Evolutionary conservation across 2,329 filamentous ascomycete genomes (phyloP), one percentile per base, ranked within the genome.

Genomic region (Cadophora sp.): DNA sequence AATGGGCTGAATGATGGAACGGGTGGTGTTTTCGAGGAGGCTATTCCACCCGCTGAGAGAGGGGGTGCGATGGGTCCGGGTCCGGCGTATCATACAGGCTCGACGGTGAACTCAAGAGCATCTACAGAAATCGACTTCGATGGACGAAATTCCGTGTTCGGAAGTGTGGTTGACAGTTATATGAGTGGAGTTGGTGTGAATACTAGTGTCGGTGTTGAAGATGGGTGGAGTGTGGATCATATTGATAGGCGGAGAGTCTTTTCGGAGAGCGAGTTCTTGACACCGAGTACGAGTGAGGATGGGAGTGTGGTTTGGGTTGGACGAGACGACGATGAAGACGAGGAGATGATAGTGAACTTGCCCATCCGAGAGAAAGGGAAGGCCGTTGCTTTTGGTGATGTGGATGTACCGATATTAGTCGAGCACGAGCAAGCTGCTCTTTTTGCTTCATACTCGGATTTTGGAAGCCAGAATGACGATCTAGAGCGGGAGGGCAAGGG

Each of bases 1-100:
- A 89, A 86, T 4, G 89, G 85, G 1, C 77, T 82, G 34, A 82
- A 86, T 60, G 85, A 87, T 65, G 85, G 79, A 0, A 81, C 79
- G 0, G 85, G 84, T 2, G 83, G 81, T 16, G 83, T 86, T 1
- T 87, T 82, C 71, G 77, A 76, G 0, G 79, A 81, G 9, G 37
- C 66, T 0, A 72, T 78, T 1, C 79, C 79, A 0, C 76, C 77
- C 9, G 75, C 78, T 0, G 76, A 76, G 14, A 74, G 75, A 3
- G 77, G 77, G 1, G 77, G 76, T 3, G 78, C 79, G 0, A 76
- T 74, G 2, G 77, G 76, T 2, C 78, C 79, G 0, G 79, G 79
- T 0, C 79, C 79, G 0, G 59, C 62, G 2, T 79, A 76, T 67
- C 71, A 69, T 48, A 80, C 78, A 3, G 79, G 77, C 1, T 68